Percentiles rank a stretch among this genome's conserved stretches.
Conservation (phyloP, 805 yeast genomes). For the Ascoidea asiatica region DNA sequence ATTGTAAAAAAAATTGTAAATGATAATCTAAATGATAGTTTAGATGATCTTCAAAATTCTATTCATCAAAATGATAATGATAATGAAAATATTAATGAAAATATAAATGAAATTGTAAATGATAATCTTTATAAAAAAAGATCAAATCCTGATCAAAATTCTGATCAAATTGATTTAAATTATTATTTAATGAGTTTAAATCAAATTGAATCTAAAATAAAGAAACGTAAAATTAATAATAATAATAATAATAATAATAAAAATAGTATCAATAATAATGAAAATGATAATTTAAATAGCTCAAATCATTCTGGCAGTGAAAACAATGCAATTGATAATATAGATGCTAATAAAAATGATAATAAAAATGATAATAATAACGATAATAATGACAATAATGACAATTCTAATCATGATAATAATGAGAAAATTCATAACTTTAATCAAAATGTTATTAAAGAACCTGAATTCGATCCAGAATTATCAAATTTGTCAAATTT, state of each 20-base stretch:
- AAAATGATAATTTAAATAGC: constrained; percentile 6
- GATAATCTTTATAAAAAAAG: neutral
- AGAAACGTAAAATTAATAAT: neutral
- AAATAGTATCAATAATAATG: constrained; percentile 4
- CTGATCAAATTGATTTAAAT: neutral
- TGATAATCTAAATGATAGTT: neutral
- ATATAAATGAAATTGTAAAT: neutral
- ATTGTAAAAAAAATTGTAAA: neutral
- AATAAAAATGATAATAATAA: constrained; percentile 2
- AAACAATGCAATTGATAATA: neutral
- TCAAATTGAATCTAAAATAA: neutral
- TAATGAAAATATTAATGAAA: neutral
- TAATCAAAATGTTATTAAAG: neutral
- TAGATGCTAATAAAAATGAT: constrained; percentile 2
- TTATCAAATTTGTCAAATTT: neutral
- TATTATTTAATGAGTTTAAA: no score
- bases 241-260: neutral
- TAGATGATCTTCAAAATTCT: no score
- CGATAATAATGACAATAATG: neutral
- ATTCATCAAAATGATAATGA: neutral
- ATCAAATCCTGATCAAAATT: no score
- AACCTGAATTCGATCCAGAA: neutral
- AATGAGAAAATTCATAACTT: neutral
- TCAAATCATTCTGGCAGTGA: constrained; percentile 7
- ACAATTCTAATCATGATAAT: constrained; percentile 1